Evolutionary conservation across 768 basidiomycete genomes (phyloP), one percentile per base, ranked within the genome.

Genomic region (Lactifluus volemus): DNA sequence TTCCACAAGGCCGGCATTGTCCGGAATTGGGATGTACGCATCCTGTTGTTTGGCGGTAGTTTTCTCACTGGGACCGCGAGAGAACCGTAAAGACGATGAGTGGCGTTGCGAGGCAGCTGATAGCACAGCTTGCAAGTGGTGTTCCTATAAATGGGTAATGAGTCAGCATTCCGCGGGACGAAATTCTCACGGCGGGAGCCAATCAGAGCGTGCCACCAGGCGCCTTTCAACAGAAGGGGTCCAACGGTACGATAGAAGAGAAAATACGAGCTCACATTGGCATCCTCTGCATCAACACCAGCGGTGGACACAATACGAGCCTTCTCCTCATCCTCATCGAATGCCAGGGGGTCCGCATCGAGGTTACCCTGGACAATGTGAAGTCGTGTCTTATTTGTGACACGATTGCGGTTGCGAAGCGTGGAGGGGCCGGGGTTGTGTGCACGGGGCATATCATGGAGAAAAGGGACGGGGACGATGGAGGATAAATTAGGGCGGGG

Each of bases 301-400:
- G 89, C 87, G 21, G 89, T 91, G 39, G 76, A 85, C 65, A 92
- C 83, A 65, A 86, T 83, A 73, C 84, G 81, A 68, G 86, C 87
- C 79, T 87, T 88, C 77, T 89, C 87, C 68, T 90, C 87, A 68
- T 93, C 91, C 69, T 92, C 92, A 51, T 90, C 89, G 65, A 89
- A 84, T 60, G 89, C 81, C 65, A 89, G 76, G 44, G 85, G 79
- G 70, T 91, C 90, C 36, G 84, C 85, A 69, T 92, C 90, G 77
- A 89, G 81, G 72, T 82, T 83, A 62, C 89, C 91, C 73, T 84
- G 83, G 70, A 85, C 76, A 77, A 93, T 84, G 78, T 83, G 88
- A 71, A 93, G 88, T 63, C 89, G 84, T 68, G 88, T 90, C 80
- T 93, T 93, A 79, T 92, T 91, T 72, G 89, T 93, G 77, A 93